Conservation (phyloP, 352 stramenopile species). For the Globisporangium paddicum region DNA sequence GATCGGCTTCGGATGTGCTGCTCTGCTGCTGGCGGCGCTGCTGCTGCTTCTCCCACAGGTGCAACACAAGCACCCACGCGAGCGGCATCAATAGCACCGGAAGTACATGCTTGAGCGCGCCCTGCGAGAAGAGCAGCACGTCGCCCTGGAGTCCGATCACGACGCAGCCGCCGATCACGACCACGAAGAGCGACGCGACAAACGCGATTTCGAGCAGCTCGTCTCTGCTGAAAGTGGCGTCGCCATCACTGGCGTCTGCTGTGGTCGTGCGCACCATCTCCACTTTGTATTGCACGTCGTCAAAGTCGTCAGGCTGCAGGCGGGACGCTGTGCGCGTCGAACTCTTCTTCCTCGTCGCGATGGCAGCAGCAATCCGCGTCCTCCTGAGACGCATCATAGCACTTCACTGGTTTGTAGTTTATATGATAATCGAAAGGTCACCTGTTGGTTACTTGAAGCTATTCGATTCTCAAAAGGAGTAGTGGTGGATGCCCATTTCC, state of each 20-base stretch:
- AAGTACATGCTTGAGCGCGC: slow-evolving; percentile 33
- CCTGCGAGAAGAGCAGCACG: slow-evolving; percentile 25
- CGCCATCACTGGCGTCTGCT: slow-evolving; percentile 6
- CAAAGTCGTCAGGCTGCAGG: slow-evolving; percentile 58
- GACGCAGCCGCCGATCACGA: slow-evolving; percentile 33
- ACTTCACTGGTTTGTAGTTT: neutral
- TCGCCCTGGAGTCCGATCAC: slow-evolving; percentile 32
- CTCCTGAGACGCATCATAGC: neutral
- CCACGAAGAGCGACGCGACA: slow-evolving; percentile 18
- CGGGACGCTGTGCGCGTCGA: slow-evolving; percentile 11
- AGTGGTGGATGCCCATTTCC: slow-evolving; percentile 54
- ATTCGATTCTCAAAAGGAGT: slow-evolving; percentile 26
- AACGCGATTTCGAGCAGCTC: slow-evolving; percentile 36
- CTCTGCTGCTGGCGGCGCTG: slow-evolving; percentile 1
- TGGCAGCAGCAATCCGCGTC: neutral
- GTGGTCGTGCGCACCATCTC: slow-evolving; percentile 37
- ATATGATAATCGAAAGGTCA: neutral
- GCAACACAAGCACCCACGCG: slow-evolving; percentile 35
- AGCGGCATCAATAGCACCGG: slow-evolving; percentile 47
- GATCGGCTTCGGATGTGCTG: slow-evolving; percentile 1
- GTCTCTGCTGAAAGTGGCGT: slow-evolving; percentile 8
- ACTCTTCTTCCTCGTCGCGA: neutral
- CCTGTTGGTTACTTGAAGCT: neutral
- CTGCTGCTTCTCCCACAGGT: slow-evolving; percentile 37
- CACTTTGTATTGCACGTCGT: slow-evolving; percentile 57